These are phyloP conservation scores for Neurospora intermedia DNA, from an alignment of 495 filamentous ascomycete genomes.

Conservation along the genomic window DNA sequence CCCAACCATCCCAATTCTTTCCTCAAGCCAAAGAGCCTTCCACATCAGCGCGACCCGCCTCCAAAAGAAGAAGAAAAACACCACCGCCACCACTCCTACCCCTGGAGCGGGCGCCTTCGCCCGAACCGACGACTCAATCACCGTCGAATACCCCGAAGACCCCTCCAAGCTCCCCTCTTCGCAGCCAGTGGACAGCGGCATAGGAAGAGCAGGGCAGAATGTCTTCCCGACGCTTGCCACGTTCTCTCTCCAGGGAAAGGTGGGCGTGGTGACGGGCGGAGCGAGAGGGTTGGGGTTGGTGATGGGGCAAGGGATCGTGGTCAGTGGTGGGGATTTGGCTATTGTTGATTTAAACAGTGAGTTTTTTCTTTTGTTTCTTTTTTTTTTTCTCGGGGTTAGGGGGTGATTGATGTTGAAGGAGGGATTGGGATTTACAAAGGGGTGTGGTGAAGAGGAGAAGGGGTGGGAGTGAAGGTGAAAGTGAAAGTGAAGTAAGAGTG, in stretches of 20 bases:
- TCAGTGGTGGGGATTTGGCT: constrained; percentile 78
- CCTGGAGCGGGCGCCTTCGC: constrained; percentile 43
- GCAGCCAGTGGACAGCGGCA: constrained; percentile 51
- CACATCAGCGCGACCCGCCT: too few relatives aligned
- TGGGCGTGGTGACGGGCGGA: constrained; percentile 75
- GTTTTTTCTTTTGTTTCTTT: constrained; percentile 19
- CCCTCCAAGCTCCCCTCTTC: constrained; percentile 52
- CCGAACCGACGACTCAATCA: constrained; percentile 65
- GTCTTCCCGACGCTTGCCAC: constrained; percentile 36
- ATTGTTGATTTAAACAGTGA: constrained; percentile 88
- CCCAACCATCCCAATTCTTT: too few relatives aligned
- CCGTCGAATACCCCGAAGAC: constrained; percentile 66
- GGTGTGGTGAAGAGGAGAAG: neutral
- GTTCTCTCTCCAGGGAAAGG: constrained; percentile 71
- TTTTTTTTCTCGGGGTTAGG: neutral
- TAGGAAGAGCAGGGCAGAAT: constrained; percentile 51
- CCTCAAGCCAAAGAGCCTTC: too few relatives aligned
- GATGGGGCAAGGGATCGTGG: constrained; percentile 81
- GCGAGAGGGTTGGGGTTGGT: constrained; percentile 79
- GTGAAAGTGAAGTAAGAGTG: neutral
- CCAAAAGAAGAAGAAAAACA: neutral
- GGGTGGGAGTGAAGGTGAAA: neutral
- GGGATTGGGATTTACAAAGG: neutral
- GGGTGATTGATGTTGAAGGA: too few relatives aligned
- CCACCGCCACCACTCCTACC: neutral